phyloP scores from a whole-genome alignment of 108 stramenopile genomes.

The Pseudonitzschia multistriata region DNA sequence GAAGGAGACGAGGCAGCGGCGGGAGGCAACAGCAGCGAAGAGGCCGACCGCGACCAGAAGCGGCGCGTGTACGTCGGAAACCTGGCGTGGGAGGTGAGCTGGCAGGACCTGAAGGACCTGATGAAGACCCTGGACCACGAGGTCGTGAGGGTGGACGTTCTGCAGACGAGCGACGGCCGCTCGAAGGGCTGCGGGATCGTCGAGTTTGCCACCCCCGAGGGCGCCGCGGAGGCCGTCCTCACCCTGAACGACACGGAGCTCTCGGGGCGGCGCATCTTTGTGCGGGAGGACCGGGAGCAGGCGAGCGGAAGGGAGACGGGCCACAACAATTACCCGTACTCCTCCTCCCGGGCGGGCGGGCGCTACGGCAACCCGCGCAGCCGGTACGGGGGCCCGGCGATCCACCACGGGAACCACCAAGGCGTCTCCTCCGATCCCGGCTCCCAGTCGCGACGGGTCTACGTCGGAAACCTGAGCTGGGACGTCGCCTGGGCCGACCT shows the following conservation, averaged over 20 bases:
- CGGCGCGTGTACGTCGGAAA: slow-evolving; percentile 88
- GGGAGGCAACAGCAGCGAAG: slow-evolving; percentile 14
- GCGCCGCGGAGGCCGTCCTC: slow-evolving; percentile 59
- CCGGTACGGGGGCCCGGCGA: slow-evolving; percentile 19
- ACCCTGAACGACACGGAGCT: slow-evolving; percentile 78
- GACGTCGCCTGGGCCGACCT: slow-evolving; percentile 79
- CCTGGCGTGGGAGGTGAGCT: slow-evolving; percentile 76
- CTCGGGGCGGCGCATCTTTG: slow-evolving; percentile 65
- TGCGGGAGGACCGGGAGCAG: slow-evolving; percentile 69
- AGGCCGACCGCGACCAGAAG: slow-evolving; percentile 17
- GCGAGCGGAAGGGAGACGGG: slow-evolving; percentile 8
- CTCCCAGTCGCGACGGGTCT: slow-evolving; percentile 64
- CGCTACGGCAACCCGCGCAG: background rate
- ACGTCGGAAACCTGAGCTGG: slow-evolving; percentile 90
- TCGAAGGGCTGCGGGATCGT: slow-evolving; percentile 93
- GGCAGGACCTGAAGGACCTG: slow-evolving; percentile 95
- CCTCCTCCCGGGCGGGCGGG: background rate
- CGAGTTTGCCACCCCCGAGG: slow-evolving; percentile 70
- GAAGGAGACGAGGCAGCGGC: background rate
- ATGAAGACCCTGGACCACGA: slow-evolving; percentile 82
- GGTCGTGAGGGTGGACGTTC: slow-evolving; percentile 77
- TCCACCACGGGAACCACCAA: slow-evolving; percentile 6
- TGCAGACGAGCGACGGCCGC: slow-evolving; percentile 71
- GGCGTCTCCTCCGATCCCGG: slow-evolving; percentile 45
- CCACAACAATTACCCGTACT: no score